These are phyloP conservation scores for Aeschynomene evenia DNA, from an alignment of 306 rosid genomes.

Conservation along the genomic window DNA sequence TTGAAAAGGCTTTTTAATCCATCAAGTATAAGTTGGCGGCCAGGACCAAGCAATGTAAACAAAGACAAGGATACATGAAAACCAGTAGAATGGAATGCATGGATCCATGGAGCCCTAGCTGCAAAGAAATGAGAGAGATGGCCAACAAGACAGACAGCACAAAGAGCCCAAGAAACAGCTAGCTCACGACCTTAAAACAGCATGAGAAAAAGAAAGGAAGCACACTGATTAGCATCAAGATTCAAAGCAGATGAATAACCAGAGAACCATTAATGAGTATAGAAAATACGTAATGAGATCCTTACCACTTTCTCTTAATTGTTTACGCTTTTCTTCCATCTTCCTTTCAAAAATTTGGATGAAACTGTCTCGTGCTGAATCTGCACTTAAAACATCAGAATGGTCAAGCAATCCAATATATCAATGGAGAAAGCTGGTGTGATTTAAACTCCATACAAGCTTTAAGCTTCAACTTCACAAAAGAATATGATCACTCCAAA, in stretches of 20 bases:
- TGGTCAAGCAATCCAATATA: conserved; percentile 40
- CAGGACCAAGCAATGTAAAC: conserved; percentile 93
- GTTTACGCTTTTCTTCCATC: conserved; percentile 80
- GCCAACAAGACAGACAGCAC: conserved; percentile 93
- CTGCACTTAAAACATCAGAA: conserved; percentile 58
- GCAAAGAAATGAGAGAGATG: conserved; percentile 90
- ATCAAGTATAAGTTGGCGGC: conserved; percentile 85
- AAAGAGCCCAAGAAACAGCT: conserved; percentile 93
- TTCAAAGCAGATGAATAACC: conserved; percentile 21
- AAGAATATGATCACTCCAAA: conserved; percentile 10
- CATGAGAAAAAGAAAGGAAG: conserved; percentile 16
- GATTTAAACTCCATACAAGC: conserved; percentile 18
- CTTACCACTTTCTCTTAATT: conserved; percentile 83
- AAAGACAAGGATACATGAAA: conserved; percentile 84
- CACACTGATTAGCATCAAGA: conserved; percentile 30
- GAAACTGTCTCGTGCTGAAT: conserved; percentile 68
- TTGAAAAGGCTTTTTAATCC: conserved; percentile 82
- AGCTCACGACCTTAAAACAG: conserved; percentile 71
- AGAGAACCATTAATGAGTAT: conserved; percentile 16
- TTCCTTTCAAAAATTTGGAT: conserved; percentile 77
- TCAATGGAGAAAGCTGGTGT: conserved; percentile 16
- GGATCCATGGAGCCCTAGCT: conserved; percentile 79
- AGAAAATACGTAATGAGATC: conserved; percentile 24
- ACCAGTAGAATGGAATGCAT: conserved; percentile 76
- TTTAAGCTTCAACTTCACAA: conserved; percentile 25